phyloP scores from a whole-genome alignment of 163 green algal genomes.

The Scenedesmus sp. region DNA sequence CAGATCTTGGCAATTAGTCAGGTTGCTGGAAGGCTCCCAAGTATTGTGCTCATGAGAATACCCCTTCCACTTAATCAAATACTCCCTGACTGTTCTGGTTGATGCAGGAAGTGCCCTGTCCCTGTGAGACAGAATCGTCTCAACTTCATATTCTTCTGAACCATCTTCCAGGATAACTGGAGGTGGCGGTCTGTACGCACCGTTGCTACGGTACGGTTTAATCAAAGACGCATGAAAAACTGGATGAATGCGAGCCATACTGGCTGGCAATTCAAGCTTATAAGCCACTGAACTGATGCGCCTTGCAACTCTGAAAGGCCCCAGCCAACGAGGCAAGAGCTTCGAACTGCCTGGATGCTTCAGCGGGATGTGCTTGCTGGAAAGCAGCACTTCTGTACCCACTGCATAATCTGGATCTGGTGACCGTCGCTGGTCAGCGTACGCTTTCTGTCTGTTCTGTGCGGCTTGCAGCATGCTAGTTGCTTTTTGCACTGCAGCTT shows the following conservation, averaged over 20 bases:
- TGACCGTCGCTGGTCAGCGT: not conserved
- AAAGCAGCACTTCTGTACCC: not conserved
- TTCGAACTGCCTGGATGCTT: constrained; percentile 8
- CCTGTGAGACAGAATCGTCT: no score
- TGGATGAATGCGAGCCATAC: not conserved
- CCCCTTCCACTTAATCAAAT: no score
- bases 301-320: not conserved
- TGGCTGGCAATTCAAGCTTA: not conserved
- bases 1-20: no score
- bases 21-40: no score
- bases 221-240: constrained; percentile 3
- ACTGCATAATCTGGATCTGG: not conserved
- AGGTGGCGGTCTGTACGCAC: no score
- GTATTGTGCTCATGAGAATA: no score
- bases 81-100: no score
- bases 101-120: no score
- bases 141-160: no score
- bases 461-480: not conserved
- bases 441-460: not conserved
- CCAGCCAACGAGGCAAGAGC: not conserved
- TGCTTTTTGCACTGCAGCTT: not conserved
- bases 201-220: not conserved
- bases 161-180: no score
- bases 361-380: not conserved
- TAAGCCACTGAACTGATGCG: not conserved